A percentile compares a stretch with the other conserved stretches of the same genome.
Evolutionary conservation across 192 early-diverging fungal species (phyloP).

Genomic region (Podila epigama): DNA sequence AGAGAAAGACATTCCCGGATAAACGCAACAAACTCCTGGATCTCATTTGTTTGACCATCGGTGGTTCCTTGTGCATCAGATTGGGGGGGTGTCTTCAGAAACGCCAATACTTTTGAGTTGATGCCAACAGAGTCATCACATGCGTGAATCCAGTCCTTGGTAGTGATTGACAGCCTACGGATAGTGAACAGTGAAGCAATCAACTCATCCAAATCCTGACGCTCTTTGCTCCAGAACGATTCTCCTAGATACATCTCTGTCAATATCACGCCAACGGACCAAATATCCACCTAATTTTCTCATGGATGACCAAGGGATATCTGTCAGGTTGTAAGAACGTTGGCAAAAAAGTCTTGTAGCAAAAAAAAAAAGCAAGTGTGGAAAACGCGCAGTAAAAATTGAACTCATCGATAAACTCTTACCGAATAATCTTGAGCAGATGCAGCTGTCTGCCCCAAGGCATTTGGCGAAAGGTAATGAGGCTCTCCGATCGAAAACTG

Average conservation of each 20-base stretch:
- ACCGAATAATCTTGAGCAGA: conserved; percentile 25
- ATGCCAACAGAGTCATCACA: conserved; percentile 51
- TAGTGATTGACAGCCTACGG: conserved; percentile 30
- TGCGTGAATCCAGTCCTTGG: conserved; percentile 33
- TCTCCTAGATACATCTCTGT: conserved; percentile 56
- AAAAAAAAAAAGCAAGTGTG: neutral
- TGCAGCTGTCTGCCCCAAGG: conserved; percentile 9
- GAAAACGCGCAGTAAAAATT: too few species aligned
- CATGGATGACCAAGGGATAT: neutral
- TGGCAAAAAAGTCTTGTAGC: neutral
- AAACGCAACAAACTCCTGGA: conserved; percentile 10
- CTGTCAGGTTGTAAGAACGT: neutral
- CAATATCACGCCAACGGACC: conserved; percentile 65
- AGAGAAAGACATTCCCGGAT: conserved; percentile 21
- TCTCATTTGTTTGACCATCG: neutral
- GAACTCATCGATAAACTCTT: too few species aligned
- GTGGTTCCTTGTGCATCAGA: conserved; percentile 1
- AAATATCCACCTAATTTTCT: conserved; percentile 56
- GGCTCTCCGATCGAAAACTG: conserved; percentile 68
- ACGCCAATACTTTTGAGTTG: conserved; percentile 47
- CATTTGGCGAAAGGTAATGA: conserved; percentile 50
- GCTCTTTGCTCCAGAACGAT: conserved; percentile 60
- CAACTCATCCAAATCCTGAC: conserved; percentile 56
- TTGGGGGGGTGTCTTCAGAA: conserved; percentile 40
- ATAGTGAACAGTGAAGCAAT: conserved; percentile 53